Conservation (phyloP, 2,329 filamentous ascomycete genomes). For the Pseudovirgaria hyperparasitica region DNA sequence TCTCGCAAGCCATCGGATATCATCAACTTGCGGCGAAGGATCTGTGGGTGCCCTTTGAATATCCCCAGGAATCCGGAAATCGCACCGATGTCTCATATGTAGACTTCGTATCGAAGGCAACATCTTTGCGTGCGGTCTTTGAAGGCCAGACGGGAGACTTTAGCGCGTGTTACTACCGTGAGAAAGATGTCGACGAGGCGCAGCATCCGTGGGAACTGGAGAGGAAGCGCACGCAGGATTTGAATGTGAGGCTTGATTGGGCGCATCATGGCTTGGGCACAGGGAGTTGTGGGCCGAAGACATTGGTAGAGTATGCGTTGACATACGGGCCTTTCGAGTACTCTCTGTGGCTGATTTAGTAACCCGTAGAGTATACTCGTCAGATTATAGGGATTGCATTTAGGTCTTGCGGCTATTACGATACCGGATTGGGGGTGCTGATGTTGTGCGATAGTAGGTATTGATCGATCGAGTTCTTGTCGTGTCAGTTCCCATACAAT, state of each 20-base stretch:
- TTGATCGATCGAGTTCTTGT: too few relatives aligned
- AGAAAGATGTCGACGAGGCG: constrained; percentile 42
- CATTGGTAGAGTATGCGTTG: constrained; percentile 27
- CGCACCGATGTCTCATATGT: constrained; percentile 39
- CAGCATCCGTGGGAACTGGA: constrained; percentile 51
- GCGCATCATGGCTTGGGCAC: constrained; percentile 51
- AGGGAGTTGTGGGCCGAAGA: constrained; percentile 47
- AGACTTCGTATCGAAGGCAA: constrained; percentile 5
- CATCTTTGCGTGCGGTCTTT: constrained; percentile 18
- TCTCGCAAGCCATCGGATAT: constrained; percentile 41
- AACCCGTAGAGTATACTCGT: too few relatives aligned
- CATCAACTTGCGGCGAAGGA: constrained; percentile 33
- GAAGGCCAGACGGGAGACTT: constrained; percentile 27
- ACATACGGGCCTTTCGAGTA: constrained; percentile 25
- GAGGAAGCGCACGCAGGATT: constrained; percentile 39
- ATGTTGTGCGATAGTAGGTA: too few relatives aligned
- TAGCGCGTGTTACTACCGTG: constrained; percentile 41
- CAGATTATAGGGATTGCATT: too few relatives aligned
- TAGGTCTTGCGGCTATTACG: too few relatives aligned
- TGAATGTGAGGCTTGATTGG: constrained; percentile 47
- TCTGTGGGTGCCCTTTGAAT: constrained; percentile 48
- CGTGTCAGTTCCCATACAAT: too few relatives aligned
- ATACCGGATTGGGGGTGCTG: too few relatives aligned
- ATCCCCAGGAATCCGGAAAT: constrained; percentile 57
- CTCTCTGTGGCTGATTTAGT: constrained; percentile 7